Base-by-base conservation (phyloP, 805 yeast species). In the Schizosaccharomyces octosporus region DNA sequence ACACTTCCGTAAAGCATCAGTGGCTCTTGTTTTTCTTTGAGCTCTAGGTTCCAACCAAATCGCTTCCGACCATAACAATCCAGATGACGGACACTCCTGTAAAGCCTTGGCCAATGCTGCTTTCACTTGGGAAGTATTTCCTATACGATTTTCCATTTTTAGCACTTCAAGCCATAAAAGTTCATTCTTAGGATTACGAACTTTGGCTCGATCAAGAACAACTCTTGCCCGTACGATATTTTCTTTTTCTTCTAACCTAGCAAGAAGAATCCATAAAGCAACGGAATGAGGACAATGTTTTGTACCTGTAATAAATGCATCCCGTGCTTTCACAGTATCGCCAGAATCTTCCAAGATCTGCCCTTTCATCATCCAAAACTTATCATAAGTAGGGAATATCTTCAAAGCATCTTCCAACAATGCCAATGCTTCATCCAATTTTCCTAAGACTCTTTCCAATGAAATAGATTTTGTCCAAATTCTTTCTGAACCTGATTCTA, bases 1-100 rank as follows among this genome's bases (percentile, higher is more conserved):
- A 0, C 95, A 85, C 11, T 75, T 75, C 62, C 77, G 79, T 64
- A 90, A 73, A 0, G 96, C 95, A 66, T 83, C 85, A 31, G 81
- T 75, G 61, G 84, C 79, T 78, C 69, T 81, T 77, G 66, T 79
- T 73, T 66, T 79, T 72, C 59, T 83, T 72, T 70, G 78, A 68
- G 69, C 76, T 75, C 61, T 75, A 70, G 62, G 77, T 69, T 64
- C 69, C 24, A 72, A 64, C 61, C 66, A 68, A 15, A 90, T 74
- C 61, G 80, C 75, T 64, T 80, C 81, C 1, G 78, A 69, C 95
- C 95, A 87, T 5, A 90, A 67, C 3, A 68, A 41, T 0, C 89
- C 77, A 0, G 84, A 79, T 0, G 70, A 64, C 0, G 93, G 89
- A 54, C 80, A 75, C 19, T 72, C 71, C 63, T 78, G 78, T 13